phyloP scores from a whole-genome alignment of 2,329 filamentous ascomycete genomes.

The Penicillium janthinellum region DNA sequence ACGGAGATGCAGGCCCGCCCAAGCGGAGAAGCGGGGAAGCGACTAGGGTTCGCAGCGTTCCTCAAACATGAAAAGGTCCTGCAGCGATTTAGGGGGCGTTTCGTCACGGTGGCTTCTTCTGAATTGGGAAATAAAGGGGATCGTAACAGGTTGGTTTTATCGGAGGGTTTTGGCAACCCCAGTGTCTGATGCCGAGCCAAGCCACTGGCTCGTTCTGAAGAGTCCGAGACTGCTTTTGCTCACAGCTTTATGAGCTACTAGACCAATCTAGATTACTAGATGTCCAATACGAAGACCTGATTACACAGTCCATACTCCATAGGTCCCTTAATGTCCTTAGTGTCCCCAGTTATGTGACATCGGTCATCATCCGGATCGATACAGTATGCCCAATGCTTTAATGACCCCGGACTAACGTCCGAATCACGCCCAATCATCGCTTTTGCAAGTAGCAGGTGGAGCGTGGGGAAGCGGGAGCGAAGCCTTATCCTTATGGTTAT shows the following conservation, averaged over 20 bases:
- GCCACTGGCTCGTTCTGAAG: neutral
- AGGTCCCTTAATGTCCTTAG: neutral
- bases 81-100: neutral
- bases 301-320: neutral
- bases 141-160: neutral
- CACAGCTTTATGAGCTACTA: too few relatives aligned
- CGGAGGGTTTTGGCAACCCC: slow-evolving; percentile 4
- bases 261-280: neutral
- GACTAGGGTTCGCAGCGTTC: neutral
- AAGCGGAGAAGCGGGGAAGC: slow-evolving; percentile 7
- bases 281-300: neutral
- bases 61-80: neutral
- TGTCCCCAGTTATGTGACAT: neutral
- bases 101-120: neutral
- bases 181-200: neutral
- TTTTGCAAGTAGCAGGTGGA: too few relatives aligned
- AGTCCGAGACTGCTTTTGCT: too few relatives aligned
- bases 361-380: neutral
- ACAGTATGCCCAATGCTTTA: neutral
- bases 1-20: neutral
- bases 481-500: neutral
- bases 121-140: neutral
- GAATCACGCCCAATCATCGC: neutral
- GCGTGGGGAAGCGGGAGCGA: neutral
- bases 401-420: neutral